A percentile compares a stretch with the other conserved stretches of the same genome.
These are phyloP conservation scores for Talaromyces sp. DNA, from an alignment of 2,329 filamentous ascomycete species.

Conservation along the genomic window DNA sequence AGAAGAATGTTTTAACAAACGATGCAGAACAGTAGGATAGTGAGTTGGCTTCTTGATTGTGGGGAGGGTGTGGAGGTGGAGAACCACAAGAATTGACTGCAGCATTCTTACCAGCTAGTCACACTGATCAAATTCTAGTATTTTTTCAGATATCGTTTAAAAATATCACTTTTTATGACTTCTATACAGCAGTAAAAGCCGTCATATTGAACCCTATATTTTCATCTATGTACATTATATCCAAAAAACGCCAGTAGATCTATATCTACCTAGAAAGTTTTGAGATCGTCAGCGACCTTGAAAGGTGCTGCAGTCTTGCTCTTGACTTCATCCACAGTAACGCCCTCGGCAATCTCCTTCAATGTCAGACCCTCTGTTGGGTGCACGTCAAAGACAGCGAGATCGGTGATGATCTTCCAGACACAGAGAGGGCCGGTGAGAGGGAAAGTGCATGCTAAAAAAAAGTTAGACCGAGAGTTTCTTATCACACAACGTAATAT, in stretches of 20 bases:
- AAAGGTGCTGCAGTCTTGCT: constrained; percentile 68
- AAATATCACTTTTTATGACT: background rate
- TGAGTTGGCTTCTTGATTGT: background rate
- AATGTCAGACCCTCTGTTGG: constrained; percentile 48
- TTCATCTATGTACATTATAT: background rate
- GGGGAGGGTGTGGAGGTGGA: background rate
- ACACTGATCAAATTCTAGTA: too few relatives aligned
- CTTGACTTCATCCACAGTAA: constrained; percentile 62
- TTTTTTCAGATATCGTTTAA: background rate
- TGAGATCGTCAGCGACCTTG: constrained; percentile 54
- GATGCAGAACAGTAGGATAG: background rate
- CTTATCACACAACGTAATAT: too few relatives aligned
- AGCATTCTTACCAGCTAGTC: background rate
- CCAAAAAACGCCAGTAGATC: background rate
- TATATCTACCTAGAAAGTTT: constrained; percentile 33
- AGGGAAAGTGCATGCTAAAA: constrained; percentile 55
- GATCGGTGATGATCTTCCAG: constrained; percentile 66
- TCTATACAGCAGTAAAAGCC: background rate
- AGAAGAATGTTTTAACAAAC: background rate
- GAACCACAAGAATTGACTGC: background rate
- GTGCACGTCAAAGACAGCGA: constrained; percentile 71
- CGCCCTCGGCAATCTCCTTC: constrained; percentile 65
- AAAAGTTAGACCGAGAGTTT: background rate
- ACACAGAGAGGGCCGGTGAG: constrained; percentile 61
- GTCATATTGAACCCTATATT: background rate